A percentile compares a stretch with the other conserved stretches of the same genome.
phyloP scores from a whole-genome alignment of 768 basidiomycete genomes.

The Amanita fuliginea region DNA sequence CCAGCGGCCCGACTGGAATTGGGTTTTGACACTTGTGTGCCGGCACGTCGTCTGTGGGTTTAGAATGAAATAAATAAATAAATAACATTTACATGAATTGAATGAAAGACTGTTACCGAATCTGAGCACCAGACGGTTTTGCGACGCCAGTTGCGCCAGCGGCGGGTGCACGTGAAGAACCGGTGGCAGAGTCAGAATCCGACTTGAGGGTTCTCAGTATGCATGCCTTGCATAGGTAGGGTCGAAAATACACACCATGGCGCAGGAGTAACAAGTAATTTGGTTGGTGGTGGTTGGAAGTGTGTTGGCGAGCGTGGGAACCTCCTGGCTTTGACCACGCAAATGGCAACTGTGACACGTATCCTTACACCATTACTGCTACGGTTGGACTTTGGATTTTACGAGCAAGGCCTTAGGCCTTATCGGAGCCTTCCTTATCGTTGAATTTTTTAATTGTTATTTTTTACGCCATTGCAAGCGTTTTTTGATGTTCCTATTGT shows the following conservation, averaged over 20 bases:
- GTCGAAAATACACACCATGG: constrained; percentile 25
- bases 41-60: constrained; percentile 54
- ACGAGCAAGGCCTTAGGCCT: no score
- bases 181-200: constrained; percentile 61
- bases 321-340: not conserved
- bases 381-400: no score
- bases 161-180: constrained; percentile 25
- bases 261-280: no score
- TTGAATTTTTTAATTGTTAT: no score
- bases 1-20: constrained; percentile 88
- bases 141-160: constrained; percentile 40
- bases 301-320: constrained; percentile 24
- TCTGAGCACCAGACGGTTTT: constrained; percentile 71
- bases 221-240: not conserved
- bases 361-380: not conserved
- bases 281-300: constrained; percentile 11
- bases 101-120: constrained; percentile 47
- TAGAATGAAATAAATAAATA: not conserved
- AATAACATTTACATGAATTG: no score
- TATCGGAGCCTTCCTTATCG: no score
- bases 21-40: constrained; percentile 54
- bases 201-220: constrained; percentile 33
- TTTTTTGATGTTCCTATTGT: no score
- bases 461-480: no score
- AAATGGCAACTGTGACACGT: no score